Percentiles rank a stretch among this genome's conserved stretches.
Evolutionary conservation across 345 rosid genomes (phyloP).

Genomic region (Eutrema heterophyllum): DNA sequence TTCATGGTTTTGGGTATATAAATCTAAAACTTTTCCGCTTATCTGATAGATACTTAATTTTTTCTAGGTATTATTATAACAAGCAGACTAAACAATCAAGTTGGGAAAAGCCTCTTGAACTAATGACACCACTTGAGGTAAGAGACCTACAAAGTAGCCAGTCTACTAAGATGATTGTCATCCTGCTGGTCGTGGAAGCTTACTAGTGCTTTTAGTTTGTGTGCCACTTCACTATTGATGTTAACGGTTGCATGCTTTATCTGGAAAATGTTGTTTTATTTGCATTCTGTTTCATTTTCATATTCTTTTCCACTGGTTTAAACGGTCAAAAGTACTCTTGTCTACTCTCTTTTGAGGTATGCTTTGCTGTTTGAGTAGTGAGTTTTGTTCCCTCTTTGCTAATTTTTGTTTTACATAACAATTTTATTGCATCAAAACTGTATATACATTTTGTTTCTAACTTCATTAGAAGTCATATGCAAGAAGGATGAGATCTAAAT

Average conservation of each 20-base stretch:
- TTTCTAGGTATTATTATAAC: constrained; percentile 85
- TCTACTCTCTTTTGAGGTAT: neutral
- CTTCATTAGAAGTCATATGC: neutral
- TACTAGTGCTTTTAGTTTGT: constrained; percentile 1
- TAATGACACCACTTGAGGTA: constrained; percentile 98
- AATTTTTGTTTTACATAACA: neutral
- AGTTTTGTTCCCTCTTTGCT: neutral
- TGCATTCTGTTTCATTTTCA: constrained; percentile 37
- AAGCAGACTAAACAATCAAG: constrained; percentile 90
- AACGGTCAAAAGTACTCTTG: too few relatives aligned
- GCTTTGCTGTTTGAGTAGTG: constrained; percentile 1
- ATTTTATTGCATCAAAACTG: neutral
- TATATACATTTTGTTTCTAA: too few relatives aligned
- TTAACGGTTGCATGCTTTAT: neutral
- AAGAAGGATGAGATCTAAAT: neutral
- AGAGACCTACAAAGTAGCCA: constrained; percentile 26
- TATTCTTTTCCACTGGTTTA: constrained; percentile 36
- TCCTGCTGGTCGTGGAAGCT: neutral
- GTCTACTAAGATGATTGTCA: neutral
- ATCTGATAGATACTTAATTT: neutral
- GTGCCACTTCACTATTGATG: constrained; percentile 7
- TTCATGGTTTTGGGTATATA: neutral
- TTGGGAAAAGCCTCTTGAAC: constrained; percentile 95
- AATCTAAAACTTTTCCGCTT: neutral
- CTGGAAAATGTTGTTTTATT: constrained; percentile 26